These are phyloP conservation scores for Zymoseptoria passerinii DNA, from an alignment of 2,329 filamentous ascomycete species.

Conservation along the genomic window DNA sequence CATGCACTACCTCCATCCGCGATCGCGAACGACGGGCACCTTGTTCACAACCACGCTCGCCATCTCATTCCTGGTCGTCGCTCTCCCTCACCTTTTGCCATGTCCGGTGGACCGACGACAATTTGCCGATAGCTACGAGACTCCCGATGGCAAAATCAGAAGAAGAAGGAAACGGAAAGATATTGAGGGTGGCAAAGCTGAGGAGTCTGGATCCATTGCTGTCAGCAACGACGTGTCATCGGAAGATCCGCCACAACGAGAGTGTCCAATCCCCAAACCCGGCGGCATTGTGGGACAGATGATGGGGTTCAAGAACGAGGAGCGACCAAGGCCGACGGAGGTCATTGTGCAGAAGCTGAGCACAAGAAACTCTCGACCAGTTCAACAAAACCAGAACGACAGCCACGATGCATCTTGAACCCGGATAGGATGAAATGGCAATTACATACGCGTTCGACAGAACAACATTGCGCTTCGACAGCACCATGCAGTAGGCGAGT, in stretches of 20 bases:
- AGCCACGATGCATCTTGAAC: constrained; percentile 4
- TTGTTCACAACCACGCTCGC: constrained; percentile 90
- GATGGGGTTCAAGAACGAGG: constrained; percentile 54
- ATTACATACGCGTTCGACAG: not conserved
- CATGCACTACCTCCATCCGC: constrained; percentile 65
- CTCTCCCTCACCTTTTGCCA: constrained; percentile 78
- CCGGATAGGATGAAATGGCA: not conserved
- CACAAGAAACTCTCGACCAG: constrained; percentile 5
- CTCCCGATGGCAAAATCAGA: constrained; percentile 30
- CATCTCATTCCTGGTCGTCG: constrained; percentile 86
- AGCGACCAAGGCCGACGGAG: constrained; percentile 17
- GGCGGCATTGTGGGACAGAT: constrained; percentile 67
- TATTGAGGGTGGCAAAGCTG: constrained; percentile 2
- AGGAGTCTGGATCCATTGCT: constrained; percentile 1
- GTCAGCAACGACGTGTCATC: constrained; percentile 3
- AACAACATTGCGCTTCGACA: not conserved
- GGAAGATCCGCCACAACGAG: constrained; percentile 37
- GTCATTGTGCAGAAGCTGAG: constrained; percentile 23
- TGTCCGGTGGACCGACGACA: constrained; percentile 73
- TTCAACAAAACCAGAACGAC: not conserved
- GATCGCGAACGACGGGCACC: constrained; percentile 85
- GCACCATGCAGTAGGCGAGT: not conserved
- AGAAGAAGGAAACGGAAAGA: constrained; percentile 30
- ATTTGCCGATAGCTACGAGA: constrained; percentile 56
- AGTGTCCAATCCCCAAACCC: constrained; percentile 91